Evolutionary conservation across 768 basidiomycete species (phyloP), one percentile per base, ranked within the genome.

Genomic region (Erythrobasidium yunnanense): DNA sequence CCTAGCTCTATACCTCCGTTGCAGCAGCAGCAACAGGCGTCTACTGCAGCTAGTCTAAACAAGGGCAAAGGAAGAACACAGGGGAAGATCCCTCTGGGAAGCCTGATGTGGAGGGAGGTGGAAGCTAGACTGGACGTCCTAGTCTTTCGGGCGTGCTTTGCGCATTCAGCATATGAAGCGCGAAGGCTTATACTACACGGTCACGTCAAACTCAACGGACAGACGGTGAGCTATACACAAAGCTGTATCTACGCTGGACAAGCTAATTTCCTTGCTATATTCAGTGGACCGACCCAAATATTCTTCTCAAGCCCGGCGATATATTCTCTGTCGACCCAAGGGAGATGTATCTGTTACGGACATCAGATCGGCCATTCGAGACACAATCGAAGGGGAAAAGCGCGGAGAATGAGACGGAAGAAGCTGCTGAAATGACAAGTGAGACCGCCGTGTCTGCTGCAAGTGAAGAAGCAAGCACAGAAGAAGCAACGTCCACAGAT

Each of bases 81-180:
- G 55, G 75, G 68, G 74, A 75, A 69, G 82, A 84, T 90, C 18
- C 95, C 95, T 4, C 87, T 97, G 17, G 90, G 88, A 54, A 90
- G 88, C 75, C 82, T 99, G 81, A 92, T 97, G 88, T 88, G 92
- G 75, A 76, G 83, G 0, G 90, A 96, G 76, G 81, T 97, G n/a
- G 95, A 99, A 80, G 81, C 91, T 74, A 76, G 95, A 76, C 82
- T 99, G 75, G 95, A 99, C 73, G 85, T 90, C 49, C 83, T 96
- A 75, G 77, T 97, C 54, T 97, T 96, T 77, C 80, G 92, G 52
- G 83, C 83, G 63, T 93, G 92, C 74, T 85, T 97, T 70, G 86
- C 85, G 29, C 82, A 84, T 68, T 90, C 87, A 73, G 86, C 92
- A 51, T 95, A 91, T 76, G 86, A 90, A 71, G 95, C 95, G 2